These are phyloP conservation scores for Ascochyta viciae-villosae DNA, from an alignment of 2,329 filamentous ascomycete species.

Conservation along the genomic window DNA sequence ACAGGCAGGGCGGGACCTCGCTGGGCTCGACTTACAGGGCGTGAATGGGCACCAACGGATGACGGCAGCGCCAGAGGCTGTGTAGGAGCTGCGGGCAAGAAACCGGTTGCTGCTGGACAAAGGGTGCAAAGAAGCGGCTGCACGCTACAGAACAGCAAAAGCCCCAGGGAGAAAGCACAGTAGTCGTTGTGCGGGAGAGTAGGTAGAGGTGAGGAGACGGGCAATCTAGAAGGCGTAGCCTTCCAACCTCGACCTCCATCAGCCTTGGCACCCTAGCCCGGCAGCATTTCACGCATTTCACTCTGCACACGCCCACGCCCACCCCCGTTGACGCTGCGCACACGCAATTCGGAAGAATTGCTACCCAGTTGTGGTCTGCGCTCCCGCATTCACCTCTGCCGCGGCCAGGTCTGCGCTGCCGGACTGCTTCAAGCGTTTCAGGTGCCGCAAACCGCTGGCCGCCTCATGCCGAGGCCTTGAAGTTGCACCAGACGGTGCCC, in stretches of 20 bases:
- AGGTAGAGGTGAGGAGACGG: slow-evolving; percentile 30
- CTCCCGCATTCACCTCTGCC: slow-evolving; percentile 1
- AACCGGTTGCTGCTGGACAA: slow-evolving; percentile 25
- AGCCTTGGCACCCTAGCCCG: not conserved
- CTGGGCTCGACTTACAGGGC: slow-evolving; percentile 46
- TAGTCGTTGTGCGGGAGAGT: slow-evolving; percentile 29
- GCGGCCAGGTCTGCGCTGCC: slow-evolving; percentile 14
- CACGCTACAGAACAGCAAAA: slow-evolving; percentile 39
- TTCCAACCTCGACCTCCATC: slow-evolving; percentile 1
- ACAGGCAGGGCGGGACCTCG: slow-evolving; percentile 33
- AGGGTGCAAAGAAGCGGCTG: slow-evolving; percentile 35
- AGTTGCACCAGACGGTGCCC: slow-evolving; percentile 23
- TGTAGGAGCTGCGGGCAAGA: slow-evolving; percentile 20
- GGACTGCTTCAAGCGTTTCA: slow-evolving; percentile 27
- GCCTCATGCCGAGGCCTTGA: slow-evolving; percentile 28
- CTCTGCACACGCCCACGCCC: not conserved
- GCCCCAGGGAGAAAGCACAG: slow-evolving; percentile 36
- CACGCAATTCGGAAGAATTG: slow-evolving; percentile 10
- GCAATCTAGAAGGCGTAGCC: slow-evolving; percentile 20
- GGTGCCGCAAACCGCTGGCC: slow-evolving; percentile 24
- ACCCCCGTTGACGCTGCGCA: not conserved
- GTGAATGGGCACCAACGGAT: slow-evolving; percentile 47
- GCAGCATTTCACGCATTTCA: not conserved
- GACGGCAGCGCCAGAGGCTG: slow-evolving; percentile 33
- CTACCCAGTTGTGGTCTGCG: slow-evolving; percentile 17